Conservation (phyloP, 768 basidiomycete genomes). For the Phylloporus arenicola region DNA sequence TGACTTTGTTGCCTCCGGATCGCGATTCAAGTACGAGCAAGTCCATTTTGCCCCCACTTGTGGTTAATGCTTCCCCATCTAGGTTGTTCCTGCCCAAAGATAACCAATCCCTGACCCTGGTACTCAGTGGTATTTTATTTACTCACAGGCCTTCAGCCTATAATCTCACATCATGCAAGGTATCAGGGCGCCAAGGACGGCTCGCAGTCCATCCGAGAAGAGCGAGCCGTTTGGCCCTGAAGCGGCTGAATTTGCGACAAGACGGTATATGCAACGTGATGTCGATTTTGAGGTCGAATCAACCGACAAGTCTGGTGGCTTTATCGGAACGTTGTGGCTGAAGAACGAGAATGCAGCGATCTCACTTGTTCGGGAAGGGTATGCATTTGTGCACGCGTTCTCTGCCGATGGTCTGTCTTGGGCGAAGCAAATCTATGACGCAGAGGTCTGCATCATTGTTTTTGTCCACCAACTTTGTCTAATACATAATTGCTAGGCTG, state of each 20-base stretch:
- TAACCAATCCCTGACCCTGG: conserved; percentile 89
- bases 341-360: conserved; percentile 86
- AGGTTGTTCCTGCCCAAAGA: conserved; percentile 86
- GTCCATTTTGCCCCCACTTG: not conserved
- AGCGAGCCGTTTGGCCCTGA: conserved; percentile 86
- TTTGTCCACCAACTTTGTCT: not conserved
- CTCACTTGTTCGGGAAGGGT: conserved; percentile 77
- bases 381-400: conserved; percentile 83
- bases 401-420: conserved; percentile 81
- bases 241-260: conserved; percentile 71
- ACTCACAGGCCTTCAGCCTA: not conserved
- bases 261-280: conserved; percentile 89
- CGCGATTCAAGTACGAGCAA: conserved; percentile 78
- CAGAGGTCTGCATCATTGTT: conserved; percentile 55
- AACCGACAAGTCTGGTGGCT: conserved; percentile 92
- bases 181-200: conserved; percentile 85
- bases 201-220: conserved; percentile 76
- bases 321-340: conserved; percentile 82
- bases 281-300: conserved; percentile 89
- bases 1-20: conserved; percentile 91
- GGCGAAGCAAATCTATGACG: conserved; percentile 73
- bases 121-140: conserved; percentile 63
- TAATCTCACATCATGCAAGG: conserved; percentile 40
- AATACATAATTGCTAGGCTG: conserved; percentile 42
- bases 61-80: conserved; percentile 1